Base-by-base conservation (phyloP, 2,329 filamentous ascomycete genomes). In the Aspergillus sp. region DNA sequence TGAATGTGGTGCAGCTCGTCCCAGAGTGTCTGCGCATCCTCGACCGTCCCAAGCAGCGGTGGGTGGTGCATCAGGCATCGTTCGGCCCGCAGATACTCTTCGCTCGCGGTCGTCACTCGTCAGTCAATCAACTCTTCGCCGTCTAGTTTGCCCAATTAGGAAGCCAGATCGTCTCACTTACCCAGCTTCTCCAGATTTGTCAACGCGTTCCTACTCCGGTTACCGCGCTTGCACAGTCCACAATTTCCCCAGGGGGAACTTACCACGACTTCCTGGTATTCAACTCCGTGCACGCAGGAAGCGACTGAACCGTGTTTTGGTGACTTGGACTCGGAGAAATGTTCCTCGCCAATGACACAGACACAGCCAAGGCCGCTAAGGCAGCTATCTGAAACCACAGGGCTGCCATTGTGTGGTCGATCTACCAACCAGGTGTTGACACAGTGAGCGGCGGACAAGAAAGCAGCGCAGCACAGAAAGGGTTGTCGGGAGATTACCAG, bases 51-150 rank as follows among this genome's bases (percentile, higher is more conserved):
- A 9, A 39, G 12, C 8, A 56, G 19, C 6, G 54, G 54, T n/a
- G 54, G 37, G 15, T 56, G 54, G 39, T 40, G 37, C 39, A 56
- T 51, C 54, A 56, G n/a, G n/a, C 54, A 56, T 45, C 31, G 46
- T 19, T 50, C 54, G 14, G 54, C 54, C 24, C 33, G 39, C n/a
- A 56, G 21, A 23, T 51, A 56, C n/a, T 56, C 54, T 56, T 17
- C 19, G 3, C 8, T 15, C 43, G 27, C 21, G 21, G 21, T 21
- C 21, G 21, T 21, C 21, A 21, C 21, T 21, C 21, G 21, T 21
- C 21, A 21, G 21, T 31, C 27, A 31, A 8, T 31, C 27, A 11
- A 31, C 9, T 9, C 27, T 31, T 31, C 27, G 27, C 27, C 27
- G 27, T 31, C 27, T 31, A 31, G 9, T 8, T 31, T 31, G 27